A percentile compares a stretch with the other conserved stretches of the same genome.
These are phyloP conservation scores for Podaxis sp. DNA, from an alignment of 768 basidiomycete genomes.

Conservation along the genomic window DNA sequence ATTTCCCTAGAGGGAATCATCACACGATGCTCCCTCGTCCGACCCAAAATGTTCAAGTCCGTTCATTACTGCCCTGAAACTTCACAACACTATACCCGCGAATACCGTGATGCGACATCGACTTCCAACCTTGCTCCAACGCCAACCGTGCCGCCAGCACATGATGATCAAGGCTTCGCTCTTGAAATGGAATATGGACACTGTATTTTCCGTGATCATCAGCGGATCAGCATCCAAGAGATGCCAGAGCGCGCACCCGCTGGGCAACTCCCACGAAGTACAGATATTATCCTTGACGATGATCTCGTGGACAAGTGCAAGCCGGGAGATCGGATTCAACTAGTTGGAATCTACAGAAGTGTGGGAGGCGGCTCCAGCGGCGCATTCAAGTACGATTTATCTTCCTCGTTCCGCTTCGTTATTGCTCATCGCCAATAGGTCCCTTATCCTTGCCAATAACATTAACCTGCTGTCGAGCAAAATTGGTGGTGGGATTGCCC, in stretches of 20 bases:
- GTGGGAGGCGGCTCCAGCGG: constrained; percentile 88
- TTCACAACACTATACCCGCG: constrained; percentile 75
- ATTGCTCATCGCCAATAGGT: constrained; percentile 46
- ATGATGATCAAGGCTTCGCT: constrained; percentile 84
- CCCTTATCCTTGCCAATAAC: constrained; percentile 91
- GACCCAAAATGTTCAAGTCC: constrained; percentile 97
- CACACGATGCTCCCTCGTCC: constrained; percentile 94
- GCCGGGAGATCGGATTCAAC: constrained; percentile 95
- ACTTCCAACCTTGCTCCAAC: constrained; percentile 86
- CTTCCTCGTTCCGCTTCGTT: constrained; percentile 14
- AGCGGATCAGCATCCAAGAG: constrained; percentile 97
- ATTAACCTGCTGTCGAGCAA: constrained; percentile 94
- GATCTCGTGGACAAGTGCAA: constrained; percentile 98
- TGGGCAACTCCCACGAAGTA: constrained; percentile 93
- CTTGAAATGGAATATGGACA: constrained; percentile 92
- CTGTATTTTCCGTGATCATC: constrained; percentile 93
- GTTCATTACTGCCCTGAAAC: constrained; percentile 95
- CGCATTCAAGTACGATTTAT: constrained; percentile 80
- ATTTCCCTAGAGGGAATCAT: constrained; percentile 98
- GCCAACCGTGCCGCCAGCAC: constrained; percentile 83
- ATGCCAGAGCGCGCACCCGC: constrained; percentile 99
- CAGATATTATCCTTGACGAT: constrained; percentile 94
- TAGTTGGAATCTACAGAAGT: constrained; percentile 94
- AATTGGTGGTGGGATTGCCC: constrained; percentile 92
- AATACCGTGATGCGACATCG: constrained; percentile 92